Percentiles rank a stretch among this genome's conserved stretches.
phyloP scores from a whole-genome alignment of 148 eudicot species.

The Vaccinium darrowii region DNA sequence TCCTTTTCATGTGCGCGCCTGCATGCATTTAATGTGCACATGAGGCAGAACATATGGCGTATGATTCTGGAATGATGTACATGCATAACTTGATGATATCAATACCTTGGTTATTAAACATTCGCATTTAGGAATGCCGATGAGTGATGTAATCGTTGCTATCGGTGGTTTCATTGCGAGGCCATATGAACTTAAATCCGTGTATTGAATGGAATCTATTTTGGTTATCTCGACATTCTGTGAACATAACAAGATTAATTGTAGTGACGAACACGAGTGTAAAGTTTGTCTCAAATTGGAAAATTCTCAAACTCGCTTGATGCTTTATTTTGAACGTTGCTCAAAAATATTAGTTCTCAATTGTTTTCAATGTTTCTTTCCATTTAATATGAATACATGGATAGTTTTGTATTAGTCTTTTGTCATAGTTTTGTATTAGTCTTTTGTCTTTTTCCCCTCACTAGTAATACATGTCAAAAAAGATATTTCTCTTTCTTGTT shows the following conservation, averaged over 20 bases:
- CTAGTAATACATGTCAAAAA: background rate
- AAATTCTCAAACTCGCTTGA: background rate
- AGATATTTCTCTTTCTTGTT: background rate
- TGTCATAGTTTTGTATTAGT: background rate
- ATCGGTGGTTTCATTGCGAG: background rate
- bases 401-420: no score
- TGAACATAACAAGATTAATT: background rate
- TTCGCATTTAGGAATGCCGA: background rate
- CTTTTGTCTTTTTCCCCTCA: background rate
- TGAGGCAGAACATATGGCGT: background rate
- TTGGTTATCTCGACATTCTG: background rate
- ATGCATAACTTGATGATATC: background rate
- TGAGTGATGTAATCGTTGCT: background rate
- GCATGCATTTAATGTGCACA: background rate
- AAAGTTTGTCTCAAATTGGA: background rate
- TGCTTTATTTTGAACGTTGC: background rate
- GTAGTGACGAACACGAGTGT: background rate
- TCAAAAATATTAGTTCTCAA: background rate
- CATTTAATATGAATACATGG: background rate
- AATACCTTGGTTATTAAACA: background rate
- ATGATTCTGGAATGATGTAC: background rate
- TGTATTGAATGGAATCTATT: background rate
- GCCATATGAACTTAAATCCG: background rate
- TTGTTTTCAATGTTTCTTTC: background rate
- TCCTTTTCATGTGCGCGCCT: background rate